Evolutionary conservation across 140 eudicot species (phyloP), one percentile per base, ranked within the genome.

Genomic region (Anethum foeniculum): DNA sequence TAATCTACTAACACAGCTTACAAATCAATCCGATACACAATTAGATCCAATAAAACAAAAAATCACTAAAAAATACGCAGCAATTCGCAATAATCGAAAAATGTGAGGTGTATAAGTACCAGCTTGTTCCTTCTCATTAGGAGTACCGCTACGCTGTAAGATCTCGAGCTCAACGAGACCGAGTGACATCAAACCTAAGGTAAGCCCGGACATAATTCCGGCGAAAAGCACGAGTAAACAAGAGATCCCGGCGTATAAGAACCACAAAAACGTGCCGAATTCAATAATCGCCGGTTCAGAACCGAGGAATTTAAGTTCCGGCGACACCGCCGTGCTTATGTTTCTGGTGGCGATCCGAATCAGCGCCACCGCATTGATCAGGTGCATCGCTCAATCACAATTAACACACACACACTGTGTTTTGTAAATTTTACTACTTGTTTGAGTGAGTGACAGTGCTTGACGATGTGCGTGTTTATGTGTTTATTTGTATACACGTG

Each of bases 161-260:
- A 94, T 92, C 85, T 94, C 98, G 72, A 94, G 97, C 71, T 94
- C 98, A 71, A 94, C 98, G 80, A 92, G 97, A 47, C 98, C 90
- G 68, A 94, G 87, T 27, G 98, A 94, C 98, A 94, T 94, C 80
- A 94, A 88, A 1, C 98, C 98, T 60, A 94, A 85, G 32, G 98
- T 94, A 13, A 94, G 88, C 8, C 98, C 98, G 23, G 98, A 94
- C 98, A 94, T 94, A 7, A 94, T 87, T 0, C 98, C 98, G 41
- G 98, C 98, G 77, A 94, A 94, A 2, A 89, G 82, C 5, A 94
- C 98, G 3, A 90, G 88, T 0, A 87, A 79, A 78, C 92, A 89
- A 9, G 94, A 92, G 76, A 92, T 56, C 21, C 97, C 99, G 6
- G 86, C 90, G 85, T 95, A 95, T 9, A 90, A 71, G 83, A 62